A percentile compares a stretch with the other conserved stretches of the same genome.
These are phyloP conservation scores for Phytophthora cryptogea DNA, from an alignment of 352 stramenopile genomes.

Conservation along the genomic window DNA sequence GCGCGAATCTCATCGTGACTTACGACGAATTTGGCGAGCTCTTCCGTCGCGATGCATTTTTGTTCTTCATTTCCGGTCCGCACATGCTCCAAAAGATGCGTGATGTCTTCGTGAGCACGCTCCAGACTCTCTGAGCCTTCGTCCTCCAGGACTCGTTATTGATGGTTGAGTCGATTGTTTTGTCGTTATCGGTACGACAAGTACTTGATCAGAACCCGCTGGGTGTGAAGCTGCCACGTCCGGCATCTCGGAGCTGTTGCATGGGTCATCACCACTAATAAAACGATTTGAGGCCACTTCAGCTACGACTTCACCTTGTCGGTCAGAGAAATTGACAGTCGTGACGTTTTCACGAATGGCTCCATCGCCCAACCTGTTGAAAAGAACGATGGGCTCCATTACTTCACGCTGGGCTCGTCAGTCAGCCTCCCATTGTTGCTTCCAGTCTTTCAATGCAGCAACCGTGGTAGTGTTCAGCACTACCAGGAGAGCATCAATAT, in stretches of 20 bases:
- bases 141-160: too few relatives aligned
- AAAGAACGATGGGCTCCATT: conserved; percentile 3
- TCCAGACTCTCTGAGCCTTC: conserved; percentile 2
- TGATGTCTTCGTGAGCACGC: conserved; percentile 1
- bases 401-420: conserved; percentile 3
- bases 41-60: conserved; percentile 3
- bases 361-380: background rate
- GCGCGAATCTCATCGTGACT: conserved; percentile 7
- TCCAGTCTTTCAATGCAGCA: background rate
- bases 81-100: conserved; percentile 6
- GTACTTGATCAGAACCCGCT: background rate
- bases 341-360: background rate
- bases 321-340: background rate
- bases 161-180: too few relatives aligned
- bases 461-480: background rate
- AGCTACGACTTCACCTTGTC: background rate
- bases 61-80: conserved; percentile 4
- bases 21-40: conserved; percentile 2
- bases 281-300: background rate
- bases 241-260: background rate
- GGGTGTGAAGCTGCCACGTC: background rate
- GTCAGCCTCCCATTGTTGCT: conserved; percentile 4
- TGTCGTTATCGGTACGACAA: too few relatives aligned
- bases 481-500: background rate
- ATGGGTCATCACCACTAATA: too few relatives aligned